Base-by-base conservation (phyloP, 2,329 filamentous ascomycete species). In the Parascedosporium putredinis region DNA sequence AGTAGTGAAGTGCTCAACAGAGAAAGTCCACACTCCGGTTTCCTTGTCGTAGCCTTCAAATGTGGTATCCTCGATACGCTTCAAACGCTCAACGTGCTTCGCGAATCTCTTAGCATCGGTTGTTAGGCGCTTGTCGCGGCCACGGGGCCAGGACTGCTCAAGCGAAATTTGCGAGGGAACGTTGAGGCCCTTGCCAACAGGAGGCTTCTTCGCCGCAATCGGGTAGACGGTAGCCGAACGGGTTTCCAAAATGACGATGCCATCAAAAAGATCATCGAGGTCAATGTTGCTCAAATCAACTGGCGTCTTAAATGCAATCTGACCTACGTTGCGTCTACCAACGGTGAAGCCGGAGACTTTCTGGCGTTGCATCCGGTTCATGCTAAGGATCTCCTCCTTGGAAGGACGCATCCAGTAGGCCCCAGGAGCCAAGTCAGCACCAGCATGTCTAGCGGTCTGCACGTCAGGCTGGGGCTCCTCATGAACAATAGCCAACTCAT, bases 1-100 rank as follows among this genome's bases (percentile, higher is more conserved):
- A 1, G 89, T 95, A 1, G 91, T 97, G 65, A 94, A 98, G 65
- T 98, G 93, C 60, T 91, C 83, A n/a, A 98, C 93, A 8, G 74
- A 81, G 70, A 98, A 98, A 12, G 79, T 79, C 94, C 94, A 98
- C 44, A 86, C 78, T 48, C 91, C 93, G 48, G 82, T 89, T 1
- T 87, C 75, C 51, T 75, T 72, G 55, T 94, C 78, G 64, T 96
- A 98, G 58, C 76, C 75, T 58, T 90, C 74, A 59, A 95, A 97
- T 3, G 81, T 80, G 0, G 93, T 97, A 62, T 88, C 84, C 7
- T 72, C 70, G 33, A 96, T 88, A 52, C 78, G 80, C 72, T 82
- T 86, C 22, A 98, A 78, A 49, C 87, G 84, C 53, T 84, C 80
- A 50, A 96, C 69, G 64, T 98, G 93, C 67, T 89, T 95, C 33